Evolutionary conservation across 139 green algal species (phyloP).

Genomic region (Chlorella sp.): DNA sequence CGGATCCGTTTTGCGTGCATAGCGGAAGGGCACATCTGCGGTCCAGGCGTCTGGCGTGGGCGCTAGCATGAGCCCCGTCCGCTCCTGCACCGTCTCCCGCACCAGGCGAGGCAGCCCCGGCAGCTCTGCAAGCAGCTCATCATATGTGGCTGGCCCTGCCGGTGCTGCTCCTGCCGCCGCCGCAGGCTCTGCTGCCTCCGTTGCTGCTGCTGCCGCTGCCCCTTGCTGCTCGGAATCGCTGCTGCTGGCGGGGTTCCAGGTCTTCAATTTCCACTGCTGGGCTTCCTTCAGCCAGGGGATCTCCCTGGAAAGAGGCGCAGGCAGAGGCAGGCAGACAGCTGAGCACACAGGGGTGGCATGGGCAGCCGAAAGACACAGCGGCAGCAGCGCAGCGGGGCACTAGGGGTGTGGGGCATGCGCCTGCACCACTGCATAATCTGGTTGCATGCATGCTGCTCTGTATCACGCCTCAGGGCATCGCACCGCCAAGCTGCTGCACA

Average conservation of each 20-base stretch:
- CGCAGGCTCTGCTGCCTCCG: not conserved
- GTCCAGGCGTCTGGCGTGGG: not conserved
- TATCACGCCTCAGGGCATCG: no score
- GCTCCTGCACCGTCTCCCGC: not conserved
- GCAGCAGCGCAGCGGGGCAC: no score
- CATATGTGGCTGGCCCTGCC: not conserved
- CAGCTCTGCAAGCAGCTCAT: slow-evolving; percentile 20
- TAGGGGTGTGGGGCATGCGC: no score
- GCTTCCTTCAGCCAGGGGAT: not conserved
- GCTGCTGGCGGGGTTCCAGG: not conserved
- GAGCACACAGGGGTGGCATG: no score
- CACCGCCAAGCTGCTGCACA: no score
- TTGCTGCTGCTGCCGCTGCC: not conserved
- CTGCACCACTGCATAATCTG: no score
- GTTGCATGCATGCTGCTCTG: no score
- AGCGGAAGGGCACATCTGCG: not conserved
- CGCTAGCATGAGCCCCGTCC: not conserved
- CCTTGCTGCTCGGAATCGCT: not conserved
- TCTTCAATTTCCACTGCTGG: not conserved
- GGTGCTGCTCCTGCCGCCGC: not conserved
- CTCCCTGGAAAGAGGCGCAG: no score
- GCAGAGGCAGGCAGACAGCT: no score
- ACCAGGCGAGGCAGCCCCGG: slow-evolving; percentile 13
- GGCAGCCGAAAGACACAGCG: no score
- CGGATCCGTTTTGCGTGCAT: not conserved